Evolutionary conservation across 1,284 basidiomycete genomes (phyloP).

Genomic region (Cerrena zonata): DNA sequence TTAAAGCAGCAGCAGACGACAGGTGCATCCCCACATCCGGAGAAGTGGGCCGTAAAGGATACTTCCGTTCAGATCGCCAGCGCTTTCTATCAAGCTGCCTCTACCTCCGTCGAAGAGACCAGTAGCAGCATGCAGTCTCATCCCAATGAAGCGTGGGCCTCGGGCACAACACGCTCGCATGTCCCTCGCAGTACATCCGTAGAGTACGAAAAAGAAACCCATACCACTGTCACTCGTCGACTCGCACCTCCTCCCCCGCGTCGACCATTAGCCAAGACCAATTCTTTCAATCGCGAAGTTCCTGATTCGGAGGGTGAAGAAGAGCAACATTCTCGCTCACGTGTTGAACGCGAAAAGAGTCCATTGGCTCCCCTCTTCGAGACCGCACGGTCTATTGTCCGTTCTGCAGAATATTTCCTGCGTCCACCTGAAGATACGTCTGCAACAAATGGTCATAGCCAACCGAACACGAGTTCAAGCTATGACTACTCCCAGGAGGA

Average conservation of each 20-base stretch:
- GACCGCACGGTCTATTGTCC: slow-evolving; percentile 42
- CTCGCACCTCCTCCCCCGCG: slow-evolving; percentile 52
- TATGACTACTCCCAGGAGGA: slow-evolving; percentile 78
- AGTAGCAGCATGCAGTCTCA: slow-evolving; percentile 26
- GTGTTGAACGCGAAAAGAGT: slow-evolving; percentile 48
- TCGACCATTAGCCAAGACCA: slow-evolving; percentile 39
- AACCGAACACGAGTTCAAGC: slow-evolving; percentile 41
- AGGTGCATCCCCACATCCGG: slow-evolving; percentile 44
- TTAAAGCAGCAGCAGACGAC: slow-evolving; percentile 44
- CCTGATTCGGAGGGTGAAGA: slow-evolving; percentile 66
- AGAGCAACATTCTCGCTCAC: slow-evolving; percentile 17
- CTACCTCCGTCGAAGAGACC: slow-evolving; percentile 32
- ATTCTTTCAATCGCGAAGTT: slow-evolving; percentile 38
- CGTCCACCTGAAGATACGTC: slow-evolving; percentile 29
- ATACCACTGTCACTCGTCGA: slow-evolving; percentile 46
- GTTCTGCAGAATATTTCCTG: not conserved
- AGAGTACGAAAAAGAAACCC: slow-evolving; percentile 67
- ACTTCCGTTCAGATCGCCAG: slow-evolving; percentile 80
- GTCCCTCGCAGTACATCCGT: slow-evolving; percentile 69
- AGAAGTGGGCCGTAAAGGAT: slow-evolving; percentile 67
- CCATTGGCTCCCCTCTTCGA: slow-evolving; percentile 56
- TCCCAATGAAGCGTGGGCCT: slow-evolving; percentile 62
- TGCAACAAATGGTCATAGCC: slow-evolving; percentile 33
- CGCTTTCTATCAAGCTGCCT: slow-evolving; percentile 68
- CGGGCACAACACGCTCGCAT: slow-evolving; percentile 41